Evolutionary conservation across 306 rosid species (phyloP), one percentile per base, ranked within the genome.

Genomic region (Gillenia trifoliata): DNA sequence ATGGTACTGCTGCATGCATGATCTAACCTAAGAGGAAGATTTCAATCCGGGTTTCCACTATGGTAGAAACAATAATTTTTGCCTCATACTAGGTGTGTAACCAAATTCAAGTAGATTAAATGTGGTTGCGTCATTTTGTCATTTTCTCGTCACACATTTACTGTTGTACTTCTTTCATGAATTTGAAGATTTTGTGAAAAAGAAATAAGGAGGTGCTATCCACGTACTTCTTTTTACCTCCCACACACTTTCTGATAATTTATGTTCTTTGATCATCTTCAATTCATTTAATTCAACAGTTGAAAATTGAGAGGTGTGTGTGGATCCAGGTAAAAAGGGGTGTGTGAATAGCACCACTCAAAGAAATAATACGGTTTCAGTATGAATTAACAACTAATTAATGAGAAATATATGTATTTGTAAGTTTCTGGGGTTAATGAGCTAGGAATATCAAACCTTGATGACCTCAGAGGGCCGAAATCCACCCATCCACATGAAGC

Each of bases 401-500:
- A 22, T 45, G 60, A 54, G 60, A 10, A 20, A 54, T 4, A 54
- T 54, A 54, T 45, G 52, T 45, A 45, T 45, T 45, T 15, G 52
- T 45, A 45, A 45, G 52, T 45, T 45, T 22, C 34, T 26, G 29
- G 64, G 22, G 40, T 61, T 61, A 61, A 26, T 59, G 9, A 68
- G 34, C 4, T 10, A 26, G 33, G 56, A 2, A 49, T 26, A 38
- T 0, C 50, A 12, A 77, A 94, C 99, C 97, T 94, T 94, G 70
- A 94, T 90, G 92, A 94, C 82, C 62, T 92, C 96, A 34, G 99
- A 94, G 11, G 99, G 97, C 72, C 88, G 83, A 80, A 85, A 90
- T 38, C 92, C 99, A 50, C 98, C 99, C 34, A 94, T 92, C 99
- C 99, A 94, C 92, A 94, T 82, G 84, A 90, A 92, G 81, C 96